Percentiles rank a stretch among this genome's conserved stretches.
Evolutionary conservation across 1,284 basidiomycete genomes (phyloP).

Genomic region (Boletus semigastroideus): DNA sequence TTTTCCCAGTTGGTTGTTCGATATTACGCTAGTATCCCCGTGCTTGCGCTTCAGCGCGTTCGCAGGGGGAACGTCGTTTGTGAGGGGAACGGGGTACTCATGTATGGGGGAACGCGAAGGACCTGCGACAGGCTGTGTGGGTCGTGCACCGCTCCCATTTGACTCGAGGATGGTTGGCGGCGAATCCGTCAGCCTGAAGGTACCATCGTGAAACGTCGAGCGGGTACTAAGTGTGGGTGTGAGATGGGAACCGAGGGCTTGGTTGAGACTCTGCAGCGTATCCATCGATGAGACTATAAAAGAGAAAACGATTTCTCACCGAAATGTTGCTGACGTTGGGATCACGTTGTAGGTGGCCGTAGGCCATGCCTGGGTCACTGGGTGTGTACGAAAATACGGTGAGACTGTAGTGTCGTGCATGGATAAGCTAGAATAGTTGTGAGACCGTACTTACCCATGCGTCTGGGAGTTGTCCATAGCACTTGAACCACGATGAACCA

Average conservation of each 20-base stretch:
- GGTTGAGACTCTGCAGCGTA: conserved; percentile 33
- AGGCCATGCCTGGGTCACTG: conserved; percentile 34
- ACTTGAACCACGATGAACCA: conserved; percentile 37
- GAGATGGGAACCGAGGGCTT: conserved; percentile 34
- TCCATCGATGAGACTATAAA: conserved; percentile 4
- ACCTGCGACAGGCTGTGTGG: conserved; percentile 29
- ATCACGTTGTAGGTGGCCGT: conserved; percentile 37
- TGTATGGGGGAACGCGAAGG: conserved; percentile 35
- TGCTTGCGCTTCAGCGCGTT: conserved; percentile 51
- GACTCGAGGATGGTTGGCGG: conserved; percentile 34
- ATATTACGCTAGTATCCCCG: conserved; percentile 40
- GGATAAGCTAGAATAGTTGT: conserved; percentile 5
- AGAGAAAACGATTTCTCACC: conserved; percentile 18
- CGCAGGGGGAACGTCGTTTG: conserved; percentile 24
- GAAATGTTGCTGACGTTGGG: conserved; percentile 37
- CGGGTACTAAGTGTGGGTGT: conserved; percentile 32
- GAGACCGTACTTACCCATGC: conserved; percentile 34
- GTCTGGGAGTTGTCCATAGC: conserved; percentile 35
- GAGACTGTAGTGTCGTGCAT: conserved; percentile 8
- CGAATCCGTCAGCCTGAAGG: conserved; percentile 33
- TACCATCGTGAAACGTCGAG: conserved; percentile 29
- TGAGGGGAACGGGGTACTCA: conserved; percentile 33
- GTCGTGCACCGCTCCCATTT: conserved; percentile 22
- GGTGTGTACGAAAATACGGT: conserved; percentile 6
- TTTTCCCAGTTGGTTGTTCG: conserved; percentile 40